These are phyloP conservation scores for Colletotrichum sp. DNA, from an alignment of 2,329 filamentous ascomycete species.

Conservation along the genomic window DNA sequence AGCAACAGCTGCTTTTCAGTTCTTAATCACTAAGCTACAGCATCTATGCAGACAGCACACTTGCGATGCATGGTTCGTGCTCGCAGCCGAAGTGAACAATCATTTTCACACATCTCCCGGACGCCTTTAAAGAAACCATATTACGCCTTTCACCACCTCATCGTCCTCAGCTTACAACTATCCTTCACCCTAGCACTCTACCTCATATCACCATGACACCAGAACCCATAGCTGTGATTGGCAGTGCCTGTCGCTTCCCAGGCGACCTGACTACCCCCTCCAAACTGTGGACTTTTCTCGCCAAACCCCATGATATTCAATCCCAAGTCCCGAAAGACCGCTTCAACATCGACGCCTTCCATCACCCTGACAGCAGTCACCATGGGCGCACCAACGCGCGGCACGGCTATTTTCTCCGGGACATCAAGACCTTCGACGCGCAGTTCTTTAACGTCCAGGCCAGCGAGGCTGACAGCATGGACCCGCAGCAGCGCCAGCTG, in stretches of 20 bases:
- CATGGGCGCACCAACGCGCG: conserved; percentile 23
- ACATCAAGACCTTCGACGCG: conserved; percentile 25
- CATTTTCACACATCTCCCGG: no score
- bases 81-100: no score
- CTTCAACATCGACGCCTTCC: background rate
- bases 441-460: conserved; percentile 31
- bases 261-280: conserved; percentile 22
- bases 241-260: conserved; percentile 25
- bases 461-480: conserved; percentile 31
- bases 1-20: no score
- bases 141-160: no score
- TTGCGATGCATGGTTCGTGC: no score
- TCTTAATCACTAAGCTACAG: no score
- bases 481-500: conserved; percentile 35
- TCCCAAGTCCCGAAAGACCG: background rate
- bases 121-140: no score
- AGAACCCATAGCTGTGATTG: conserved; percentile 26
- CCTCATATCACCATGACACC: no score
- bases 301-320: conserved; percentile 5
- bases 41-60: no score
- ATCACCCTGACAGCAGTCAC: background rate
- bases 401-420: conserved; percentile 20
- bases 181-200: no score
- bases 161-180: no score
- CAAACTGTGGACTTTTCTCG: conserved; percentile 21